Evolutionary conservation across 2,329 filamentous ascomycete genomes (phyloP), one percentile per base, ranked within the genome.

Genomic region (Calycina marina): DNA sequence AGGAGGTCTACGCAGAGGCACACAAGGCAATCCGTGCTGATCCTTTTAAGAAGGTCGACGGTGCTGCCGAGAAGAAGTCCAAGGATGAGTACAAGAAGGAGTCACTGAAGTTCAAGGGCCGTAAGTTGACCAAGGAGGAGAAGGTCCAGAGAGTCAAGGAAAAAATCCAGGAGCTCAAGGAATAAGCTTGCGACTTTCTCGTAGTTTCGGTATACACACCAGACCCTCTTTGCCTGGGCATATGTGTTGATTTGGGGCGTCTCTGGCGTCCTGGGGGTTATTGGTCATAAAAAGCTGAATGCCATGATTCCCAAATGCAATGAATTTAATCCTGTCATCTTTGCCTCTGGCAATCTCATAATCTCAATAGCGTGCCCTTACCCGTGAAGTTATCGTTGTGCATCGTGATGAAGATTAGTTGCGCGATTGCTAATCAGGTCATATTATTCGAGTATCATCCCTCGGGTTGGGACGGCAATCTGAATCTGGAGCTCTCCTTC

Each of bases 11-110:
- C 75, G 61, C 71, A 42, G 84, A 94, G 59, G 90, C 86, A 45
- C 90, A 98, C 76, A 78, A 81, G 63, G 78, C 80, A 58, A 98
- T 98, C 72, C 86, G 90, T 48, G 88, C 85, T 69, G 83, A 98
- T 62, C 90, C 90, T 56, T 93, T 80, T 73, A 93, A 93, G 80
- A 93, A 93, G 77, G 71, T 65, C 49, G 78, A 74, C 52, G 60
- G 58, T 43, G 75, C 71, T 35, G 80, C 60, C 35, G 65, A 80
- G 65, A 86, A 93, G 78, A 96, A 96, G 83, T 69, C 63, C 69
- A 96, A 94, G 79, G 88, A 88, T 45, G 74, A 94, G 69, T 92
- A 82, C 81, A 93, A 93, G 79, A 70, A 71, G 48, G 85, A 93
- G 74, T 85, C 81, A 60, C 73, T 84, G 70, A 93, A 96, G 76